Evolutionary conservation across 2,329 filamentous ascomycete species (phyloP).

Genomic region (Diaporthe citrichinensis): DNA sequence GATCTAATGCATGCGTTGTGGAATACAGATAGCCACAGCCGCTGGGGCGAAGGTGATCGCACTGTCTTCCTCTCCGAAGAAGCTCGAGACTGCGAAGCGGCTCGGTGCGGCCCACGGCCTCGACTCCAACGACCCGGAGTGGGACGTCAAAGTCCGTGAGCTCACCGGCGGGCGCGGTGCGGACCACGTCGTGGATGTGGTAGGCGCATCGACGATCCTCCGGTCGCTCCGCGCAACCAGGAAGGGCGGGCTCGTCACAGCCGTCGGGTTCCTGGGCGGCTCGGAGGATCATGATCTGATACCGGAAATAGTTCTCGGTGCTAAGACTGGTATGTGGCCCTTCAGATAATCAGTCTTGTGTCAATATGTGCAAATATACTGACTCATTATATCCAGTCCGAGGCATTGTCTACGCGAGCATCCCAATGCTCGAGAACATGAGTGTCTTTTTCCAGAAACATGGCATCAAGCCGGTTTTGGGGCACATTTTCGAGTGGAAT

Average conservation of each 20-base stretch:
- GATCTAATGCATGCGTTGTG: not conserved
- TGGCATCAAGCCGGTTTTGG: not conserved
- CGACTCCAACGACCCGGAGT: constrained; percentile 17
- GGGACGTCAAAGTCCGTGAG: constrained; percentile 15
- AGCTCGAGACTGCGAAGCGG: constrained; percentile 9
- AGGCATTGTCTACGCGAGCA: constrained; percentile 7
- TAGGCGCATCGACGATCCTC: constrained; percentile 7
- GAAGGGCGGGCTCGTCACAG: not conserved
- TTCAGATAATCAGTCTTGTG: not conserved
- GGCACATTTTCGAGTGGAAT: constrained; percentile 3
- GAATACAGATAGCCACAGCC: not conserved
- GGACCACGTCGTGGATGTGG: constrained; percentile 11
- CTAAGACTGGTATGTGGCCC: constrained; percentile 2
- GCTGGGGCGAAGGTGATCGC: constrained; percentile 5
- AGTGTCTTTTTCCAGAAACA: constrained; percentile 4
- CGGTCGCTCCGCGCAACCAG: constrained; percentile 12
- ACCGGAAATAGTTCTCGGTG: not conserved
- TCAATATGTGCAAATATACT: not conserved
- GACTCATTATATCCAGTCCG: not conserved
- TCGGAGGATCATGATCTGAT: constrained; percentile 21
- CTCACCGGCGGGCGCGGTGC: constrained; percentile 20
- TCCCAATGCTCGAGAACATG: constrained; percentile 14
- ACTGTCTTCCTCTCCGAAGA: not conserved
- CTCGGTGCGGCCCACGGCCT: constrained; percentile 1
- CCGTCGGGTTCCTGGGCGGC: not conserved